Percentiles rank a stretch among this genome's conserved stretches.
phyloP scores from a whole-genome alignment of 768 basidiomycete species.

The Amanita exitialis region DNA sequence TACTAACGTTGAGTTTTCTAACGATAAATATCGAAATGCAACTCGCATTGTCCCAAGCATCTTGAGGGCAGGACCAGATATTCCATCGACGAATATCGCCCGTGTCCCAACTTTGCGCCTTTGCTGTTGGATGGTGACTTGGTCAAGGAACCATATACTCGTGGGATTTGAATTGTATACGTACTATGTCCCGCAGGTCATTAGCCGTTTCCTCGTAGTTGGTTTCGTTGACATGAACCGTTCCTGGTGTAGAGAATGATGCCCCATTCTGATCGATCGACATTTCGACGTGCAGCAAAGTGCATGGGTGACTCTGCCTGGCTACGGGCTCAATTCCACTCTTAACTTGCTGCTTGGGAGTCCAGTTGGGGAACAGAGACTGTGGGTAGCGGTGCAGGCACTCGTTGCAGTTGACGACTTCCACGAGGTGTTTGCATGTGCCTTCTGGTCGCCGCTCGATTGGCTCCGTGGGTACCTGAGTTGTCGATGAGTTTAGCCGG shows the following conservation, averaged over 20 bases:
- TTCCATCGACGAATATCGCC: conserved; percentile 40
- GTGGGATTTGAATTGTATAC: conserved; percentile 18
- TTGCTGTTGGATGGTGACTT: conserved; percentile 1
- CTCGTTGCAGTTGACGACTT: neutral
- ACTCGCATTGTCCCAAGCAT: conserved; percentile 50
- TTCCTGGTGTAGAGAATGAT: conserved; percentile 21
- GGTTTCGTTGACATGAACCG: conserved; percentile 10
- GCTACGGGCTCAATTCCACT: conserved; percentile 29
- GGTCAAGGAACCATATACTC: neutral
- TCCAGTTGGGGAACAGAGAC: conserved; percentile 49
- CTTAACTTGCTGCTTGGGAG: conserved; percentile 28
- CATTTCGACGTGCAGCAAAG: conserved; percentile 32
- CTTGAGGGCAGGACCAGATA: conserved; percentile 43
- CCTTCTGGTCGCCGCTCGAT: neutral
- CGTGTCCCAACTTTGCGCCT: conserved; percentile 31
- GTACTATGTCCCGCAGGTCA: conserved; percentile 14
- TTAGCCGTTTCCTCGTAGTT: conserved; percentile 26
- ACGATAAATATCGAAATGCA: neutral
- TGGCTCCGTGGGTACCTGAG: neutral
- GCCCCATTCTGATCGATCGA: conserved; percentile 16
- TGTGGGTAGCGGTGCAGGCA: conserved; percentile 35
- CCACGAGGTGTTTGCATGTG: neutral
- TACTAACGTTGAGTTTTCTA: conserved; percentile 7
- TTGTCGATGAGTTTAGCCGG: neutral
- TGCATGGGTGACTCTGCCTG: conserved; percentile 16